phyloP scores from a whole-genome alignment of 2,329 filamentous ascomycete genomes.

The Reticulascus tulasneorum region DNA sequence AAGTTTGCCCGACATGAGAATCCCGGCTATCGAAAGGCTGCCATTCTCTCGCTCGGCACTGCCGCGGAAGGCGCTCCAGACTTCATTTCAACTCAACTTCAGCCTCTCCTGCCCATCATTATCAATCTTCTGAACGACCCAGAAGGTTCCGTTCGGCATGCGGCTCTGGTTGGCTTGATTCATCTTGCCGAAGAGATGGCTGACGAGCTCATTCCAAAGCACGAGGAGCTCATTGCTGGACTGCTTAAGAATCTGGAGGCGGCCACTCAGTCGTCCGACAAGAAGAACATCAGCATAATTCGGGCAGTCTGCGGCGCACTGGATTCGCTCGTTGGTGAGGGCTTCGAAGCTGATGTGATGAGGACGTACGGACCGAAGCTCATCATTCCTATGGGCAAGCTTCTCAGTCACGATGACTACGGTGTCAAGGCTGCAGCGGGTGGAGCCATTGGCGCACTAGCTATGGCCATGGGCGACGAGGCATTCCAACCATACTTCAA shows the following conservation, averaged over 20 bases:
- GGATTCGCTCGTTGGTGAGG: constrained; percentile 86
- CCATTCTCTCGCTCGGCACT: constrained; percentile 87
- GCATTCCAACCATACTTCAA: constrained; percentile 90
- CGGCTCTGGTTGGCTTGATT: constrained; percentile 81
- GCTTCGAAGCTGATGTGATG: constrained; percentile 76
- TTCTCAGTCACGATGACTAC: constrained; percentile 79
- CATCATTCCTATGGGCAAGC: constrained; percentile 76
- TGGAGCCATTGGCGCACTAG: constrained; percentile 85
- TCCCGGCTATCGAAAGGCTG: constrained; percentile 79
- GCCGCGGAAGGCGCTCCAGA: constrained; percentile 96
- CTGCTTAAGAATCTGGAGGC: constrained; percentile 86
- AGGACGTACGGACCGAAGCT: constrained; percentile 77
- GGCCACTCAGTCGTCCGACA: constrained; percentile 65
- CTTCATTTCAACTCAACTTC: constrained; percentile 91
- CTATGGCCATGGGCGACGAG: constrained; percentile 75
- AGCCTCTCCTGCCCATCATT: constrained; percentile 79
- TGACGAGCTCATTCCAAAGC: constrained; percentile 82
- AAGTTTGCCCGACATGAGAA: constrained; percentile 72
- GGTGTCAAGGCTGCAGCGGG: constrained; percentile 88
- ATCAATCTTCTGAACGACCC: constrained; percentile 78
- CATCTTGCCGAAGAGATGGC: constrained; percentile 90
- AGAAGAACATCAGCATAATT: constrained; percentile 80
- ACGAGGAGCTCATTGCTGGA: constrained; percentile 77
- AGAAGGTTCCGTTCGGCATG: constrained; percentile 80
- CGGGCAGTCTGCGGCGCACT: constrained; percentile 86